Percentiles rank a stretch among this genome's conserved stretches.
phyloP scores from a whole-genome alignment of 148 eudicot genomes.

The Rhododendron henanense region DNA sequence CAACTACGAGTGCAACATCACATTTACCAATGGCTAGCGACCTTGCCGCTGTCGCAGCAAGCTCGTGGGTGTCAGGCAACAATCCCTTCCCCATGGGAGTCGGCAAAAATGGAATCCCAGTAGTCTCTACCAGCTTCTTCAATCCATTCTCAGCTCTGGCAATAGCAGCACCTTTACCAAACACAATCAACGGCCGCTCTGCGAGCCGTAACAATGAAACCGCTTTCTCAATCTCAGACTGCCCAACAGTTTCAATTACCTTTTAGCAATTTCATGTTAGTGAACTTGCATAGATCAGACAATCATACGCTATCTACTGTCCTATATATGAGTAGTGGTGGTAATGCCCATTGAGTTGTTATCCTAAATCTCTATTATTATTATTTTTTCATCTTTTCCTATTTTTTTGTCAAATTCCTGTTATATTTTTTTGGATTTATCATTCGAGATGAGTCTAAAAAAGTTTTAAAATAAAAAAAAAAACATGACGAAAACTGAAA shows the following conservation, averaged over 20 bases:
- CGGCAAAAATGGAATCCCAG: no score
- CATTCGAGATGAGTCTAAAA: not conserved
- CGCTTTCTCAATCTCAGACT: slow-evolving; percentile 43
- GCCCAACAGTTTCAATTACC: not conserved
- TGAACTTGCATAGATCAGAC: not conserved
- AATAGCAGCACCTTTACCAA: slow-evolving; percentile 86
- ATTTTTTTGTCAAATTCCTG: not conserved
- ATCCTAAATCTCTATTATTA: not conserved
- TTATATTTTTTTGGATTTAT: no score
- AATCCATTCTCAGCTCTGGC: slow-evolving; percentile 54
- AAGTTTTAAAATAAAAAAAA: no score
- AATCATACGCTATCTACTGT: not conserved
- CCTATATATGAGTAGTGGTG: not conserved
- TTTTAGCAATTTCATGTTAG: not conserved
- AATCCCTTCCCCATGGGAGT: no score
- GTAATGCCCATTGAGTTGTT: not conserved
- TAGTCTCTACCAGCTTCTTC: slow-evolving; percentile 22
- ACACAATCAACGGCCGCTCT: no score
- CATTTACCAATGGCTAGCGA: no score
- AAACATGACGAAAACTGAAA: not conserved
- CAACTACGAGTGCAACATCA: no score
- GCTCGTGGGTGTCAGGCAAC: no score
- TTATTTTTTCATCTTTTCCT: no score
- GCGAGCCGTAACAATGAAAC: no score
- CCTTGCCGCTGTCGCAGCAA: no score